These are phyloP conservation scores for Boletus rubroflammeus DNA, from an alignment of 768 basidiomycete genomes.

Conservation along the genomic window DNA sequence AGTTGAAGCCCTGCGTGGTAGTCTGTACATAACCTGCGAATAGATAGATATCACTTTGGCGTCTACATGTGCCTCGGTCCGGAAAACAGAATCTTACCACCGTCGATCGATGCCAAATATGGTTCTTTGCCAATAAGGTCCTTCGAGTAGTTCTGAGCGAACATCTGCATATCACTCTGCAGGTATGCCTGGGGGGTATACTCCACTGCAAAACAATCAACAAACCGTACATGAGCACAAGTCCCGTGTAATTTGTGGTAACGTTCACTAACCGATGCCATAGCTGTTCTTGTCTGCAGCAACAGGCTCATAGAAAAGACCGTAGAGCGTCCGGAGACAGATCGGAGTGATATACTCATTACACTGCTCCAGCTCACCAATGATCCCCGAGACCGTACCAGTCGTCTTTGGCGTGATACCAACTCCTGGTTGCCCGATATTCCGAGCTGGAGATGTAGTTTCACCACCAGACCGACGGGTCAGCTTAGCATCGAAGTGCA, in stretches of 20 bases:
- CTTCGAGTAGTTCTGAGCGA: slow-evolving; percentile 21
- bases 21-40: slow-evolving; percentile 28
- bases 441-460: too few relatives aligned
- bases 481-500: not conserved
- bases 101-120: slow-evolving; percentile 33
- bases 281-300: slow-evolving; percentile 30
- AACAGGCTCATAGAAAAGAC: slow-evolving; percentile 22
- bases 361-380: slow-evolving; percentile 18
- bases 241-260: not conserved
- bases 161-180: slow-evolving; percentile 32
- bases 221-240: not conserved
- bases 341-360: slow-evolving; percentile 29
- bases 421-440: not conserved
- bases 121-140: slow-evolving; percentile 28
- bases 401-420: slow-evolving; percentile 13
- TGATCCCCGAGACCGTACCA: slow-evolving; percentile 9
- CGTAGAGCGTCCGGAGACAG: slow-evolving; percentile 30
- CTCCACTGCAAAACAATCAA: slow-evolving; percentile 25
- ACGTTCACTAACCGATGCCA: slow-evolving; percentile 27
- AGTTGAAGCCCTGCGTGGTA: slow-evolving; percentile 3
- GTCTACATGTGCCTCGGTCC: not conserved
- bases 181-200: slow-evolving; percentile 33
- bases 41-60: not conserved
- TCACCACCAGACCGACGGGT: not conserved
- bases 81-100: slow-evolving; percentile 22